These are phyloP conservation scores for Dactylellina haptotyla DNA, from an alignment of 2,329 filamentous ascomycete genomes.

Conservation along the genomic window DNA sequence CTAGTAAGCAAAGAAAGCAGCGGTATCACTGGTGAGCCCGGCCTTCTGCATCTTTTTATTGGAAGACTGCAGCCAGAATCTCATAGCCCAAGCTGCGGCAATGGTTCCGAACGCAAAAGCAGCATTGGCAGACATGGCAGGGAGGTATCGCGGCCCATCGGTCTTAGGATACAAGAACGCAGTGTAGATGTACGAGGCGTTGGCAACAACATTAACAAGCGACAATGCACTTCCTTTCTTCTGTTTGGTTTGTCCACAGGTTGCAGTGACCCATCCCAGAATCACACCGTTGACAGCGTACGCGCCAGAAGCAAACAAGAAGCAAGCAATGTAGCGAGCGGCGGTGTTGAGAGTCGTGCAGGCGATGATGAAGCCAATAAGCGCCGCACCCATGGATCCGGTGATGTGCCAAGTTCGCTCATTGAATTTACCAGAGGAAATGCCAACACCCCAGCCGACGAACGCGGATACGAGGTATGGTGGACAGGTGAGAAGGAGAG, in stretches of 20 bases:
- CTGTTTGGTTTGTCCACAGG: constrained; percentile 65
- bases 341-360: constrained; percentile 61
- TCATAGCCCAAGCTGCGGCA: constrained; percentile 63
- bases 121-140: constrained; percentile 64
- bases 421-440: constrained; percentile 65
- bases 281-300: constrained; percentile 64
- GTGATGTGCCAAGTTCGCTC: constrained; percentile 67
- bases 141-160: constrained; percentile 64
- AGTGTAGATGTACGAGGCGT: constrained; percentile 66
- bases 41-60: constrained; percentile 62
- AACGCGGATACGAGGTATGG: constrained; percentile 67
- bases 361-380: constrained; percentile 64
- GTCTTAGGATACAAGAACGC: constrained; percentile 65
- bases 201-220: constrained; percentile 66
- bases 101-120: constrained; percentile 63
- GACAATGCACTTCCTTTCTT: constrained; percentile 66
- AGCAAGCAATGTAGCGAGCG: constrained; percentile 63
- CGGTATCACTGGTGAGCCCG: constrained; percentile 19
- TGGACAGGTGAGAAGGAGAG: constrained; percentile 67
- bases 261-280: constrained; percentile 64
- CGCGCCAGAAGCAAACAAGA: constrained; percentile 63
- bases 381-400: constrained; percentile 62
- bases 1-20: constrained; percentile 27
- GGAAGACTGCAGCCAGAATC: constrained; percentile 61
- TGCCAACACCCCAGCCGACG: constrained; percentile 64